phyloP scores from a whole-genome alignment of 352 stramenopile species.

The Globisporangium okanoganense region DNA sequence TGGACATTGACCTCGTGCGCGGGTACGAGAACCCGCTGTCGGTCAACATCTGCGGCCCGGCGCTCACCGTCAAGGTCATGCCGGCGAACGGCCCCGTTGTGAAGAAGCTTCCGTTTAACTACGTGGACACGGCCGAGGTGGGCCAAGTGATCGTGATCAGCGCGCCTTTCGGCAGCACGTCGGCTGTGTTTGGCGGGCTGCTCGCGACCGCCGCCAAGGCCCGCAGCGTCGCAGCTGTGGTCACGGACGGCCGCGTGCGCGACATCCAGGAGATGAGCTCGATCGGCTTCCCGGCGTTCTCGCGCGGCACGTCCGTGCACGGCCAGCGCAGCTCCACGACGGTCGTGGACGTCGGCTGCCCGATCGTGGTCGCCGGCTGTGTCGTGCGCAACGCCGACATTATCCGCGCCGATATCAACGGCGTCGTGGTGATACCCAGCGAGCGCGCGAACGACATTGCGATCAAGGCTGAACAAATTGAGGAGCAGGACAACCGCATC shows the following conservation, averaged over 20 bases:
- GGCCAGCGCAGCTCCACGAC: slow-evolving; percentile 51
- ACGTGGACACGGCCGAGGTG: slow-evolving; percentile 70
- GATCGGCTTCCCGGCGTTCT: slow-evolving; percentile 68
- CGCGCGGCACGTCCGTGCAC: slow-evolving; percentile 70
- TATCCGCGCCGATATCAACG: slow-evolving; percentile 80
- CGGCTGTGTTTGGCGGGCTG: slow-evolving; percentile 68
- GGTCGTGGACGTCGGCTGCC: slow-evolving; percentile 64
- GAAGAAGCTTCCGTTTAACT: slow-evolving; percentile 71
- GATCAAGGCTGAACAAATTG: slow-evolving; percentile 67
- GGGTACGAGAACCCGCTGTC: slow-evolving; percentile 49
- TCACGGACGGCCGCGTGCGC: slow-evolving; percentile 72
- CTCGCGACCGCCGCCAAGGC: slow-evolving; percentile 69
- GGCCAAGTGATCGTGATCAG: slow-evolving; percentile 81
- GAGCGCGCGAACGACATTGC: slow-evolving; percentile 70
- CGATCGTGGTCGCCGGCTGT: slow-evolving; percentile 66
- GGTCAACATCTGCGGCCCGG: slow-evolving; percentile 73
- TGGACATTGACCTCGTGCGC: slow-evolving; percentile 69
- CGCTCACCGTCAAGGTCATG: slow-evolving; percentile 74
- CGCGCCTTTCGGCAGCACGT: slow-evolving; percentile 41
- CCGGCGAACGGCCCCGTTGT: slow-evolving; percentile 51
- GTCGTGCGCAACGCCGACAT: slow-evolving; percentile 79
- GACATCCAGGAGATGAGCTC: slow-evolving; percentile 70
- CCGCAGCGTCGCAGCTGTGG: slow-evolving; percentile 54
- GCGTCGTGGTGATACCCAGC: slow-evolving; percentile 70
- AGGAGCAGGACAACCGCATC: slow-evolving; percentile 80